Conservation (phyloP, 768 basidiomycete genomes). For the Podaxis mareebaensis region DNA sequence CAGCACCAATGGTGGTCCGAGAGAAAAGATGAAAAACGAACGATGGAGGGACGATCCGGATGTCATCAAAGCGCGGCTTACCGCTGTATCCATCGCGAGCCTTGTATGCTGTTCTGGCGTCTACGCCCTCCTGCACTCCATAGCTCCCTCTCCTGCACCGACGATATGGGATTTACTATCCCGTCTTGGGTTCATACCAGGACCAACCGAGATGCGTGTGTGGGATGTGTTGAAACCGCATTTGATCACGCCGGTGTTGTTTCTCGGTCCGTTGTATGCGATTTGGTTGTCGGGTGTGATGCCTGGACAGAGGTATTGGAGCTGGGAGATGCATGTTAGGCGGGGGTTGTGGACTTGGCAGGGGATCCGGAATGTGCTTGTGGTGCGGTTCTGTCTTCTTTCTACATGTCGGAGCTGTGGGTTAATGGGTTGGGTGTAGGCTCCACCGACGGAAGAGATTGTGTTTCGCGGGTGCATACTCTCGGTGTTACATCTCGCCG, state of each 20-base stretch:
- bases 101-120: conserved; percentile 55
- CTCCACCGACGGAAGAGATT: conserved; percentile 89
- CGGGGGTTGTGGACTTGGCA: conserved; percentile 48
- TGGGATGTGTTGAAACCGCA: conserved; percentile 43
- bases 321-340: conserved; percentile 38
- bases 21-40: conserved; percentile 35
- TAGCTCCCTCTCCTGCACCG: background rate
- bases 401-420: no score
- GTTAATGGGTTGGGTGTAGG: conserved; percentile 50
- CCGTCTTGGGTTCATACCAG: conserved; percentile 1
- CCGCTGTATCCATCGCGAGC: conserved; percentile 67
- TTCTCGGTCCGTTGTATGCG: conserved; percentile 75
- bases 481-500: conserved; percentile 68
- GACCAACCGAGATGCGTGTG: no score
- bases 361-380: conserved; percentile 70
- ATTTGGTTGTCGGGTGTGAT: conserved; percentile 44
- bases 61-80: conserved; percentile 79
- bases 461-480: conserved; percentile 89
- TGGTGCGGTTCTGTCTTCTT: conserved; percentile 33
- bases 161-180: conserved; percentile 14
- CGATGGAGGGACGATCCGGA: conserved; percentile 81
- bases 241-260: conserved; percentile 72
- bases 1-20: conserved; percentile 23
- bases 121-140: conserved; percentile 38
- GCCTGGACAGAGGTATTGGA: conserved; percentile 58